Evolutionary conservation across 192 early-diverging fungal genomes (phyloP).

Genomic region (Globomyces pollinis-pini): DNA sequence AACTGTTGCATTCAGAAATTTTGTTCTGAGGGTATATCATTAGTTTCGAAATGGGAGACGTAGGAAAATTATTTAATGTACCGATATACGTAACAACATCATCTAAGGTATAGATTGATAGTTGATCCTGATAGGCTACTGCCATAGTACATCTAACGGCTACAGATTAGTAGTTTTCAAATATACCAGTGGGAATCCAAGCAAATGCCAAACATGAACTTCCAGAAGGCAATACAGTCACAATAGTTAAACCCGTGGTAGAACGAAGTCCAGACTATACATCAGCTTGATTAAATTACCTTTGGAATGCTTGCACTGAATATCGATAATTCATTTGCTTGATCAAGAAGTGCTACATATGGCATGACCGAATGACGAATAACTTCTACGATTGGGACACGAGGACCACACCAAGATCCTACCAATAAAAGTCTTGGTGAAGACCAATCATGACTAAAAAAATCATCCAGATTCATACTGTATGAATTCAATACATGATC

Average conservation of each 20-base stretch:
- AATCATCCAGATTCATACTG: conserved; percentile 67
- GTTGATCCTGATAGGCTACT: too few species aligned
- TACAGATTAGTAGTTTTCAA: too few species aligned
- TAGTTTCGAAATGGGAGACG: too few species aligned
- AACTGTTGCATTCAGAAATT: too few species aligned
- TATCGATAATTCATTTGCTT: not conserved
- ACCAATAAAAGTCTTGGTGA: conserved; percentile 47
- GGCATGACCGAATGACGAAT: not conserved
- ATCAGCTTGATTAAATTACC: not conserved
- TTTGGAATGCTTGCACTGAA: not conserved
- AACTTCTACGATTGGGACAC: not conserved
- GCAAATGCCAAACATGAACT: not conserved
- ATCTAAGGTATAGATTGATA: too few species aligned
- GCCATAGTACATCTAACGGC: too few species aligned
- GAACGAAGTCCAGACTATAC: not conserved
- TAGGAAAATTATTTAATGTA: too few species aligned
- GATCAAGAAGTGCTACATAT: not conserved
- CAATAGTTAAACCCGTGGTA: not conserved
- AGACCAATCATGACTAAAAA: conserved; percentile 57
- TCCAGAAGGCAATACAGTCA: not conserved
- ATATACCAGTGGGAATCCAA: not conserved
- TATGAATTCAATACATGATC: conserved; percentile 54
- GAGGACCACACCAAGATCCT: conserved; percentile 60
- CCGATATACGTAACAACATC: too few species aligned
- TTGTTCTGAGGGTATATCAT: too few species aligned